These are phyloP conservation scores for Penicillium macrosclerotiorum DNA, from an alignment of 495 filamentous ascomycete genomes.

Conservation along the genomic window DNA sequence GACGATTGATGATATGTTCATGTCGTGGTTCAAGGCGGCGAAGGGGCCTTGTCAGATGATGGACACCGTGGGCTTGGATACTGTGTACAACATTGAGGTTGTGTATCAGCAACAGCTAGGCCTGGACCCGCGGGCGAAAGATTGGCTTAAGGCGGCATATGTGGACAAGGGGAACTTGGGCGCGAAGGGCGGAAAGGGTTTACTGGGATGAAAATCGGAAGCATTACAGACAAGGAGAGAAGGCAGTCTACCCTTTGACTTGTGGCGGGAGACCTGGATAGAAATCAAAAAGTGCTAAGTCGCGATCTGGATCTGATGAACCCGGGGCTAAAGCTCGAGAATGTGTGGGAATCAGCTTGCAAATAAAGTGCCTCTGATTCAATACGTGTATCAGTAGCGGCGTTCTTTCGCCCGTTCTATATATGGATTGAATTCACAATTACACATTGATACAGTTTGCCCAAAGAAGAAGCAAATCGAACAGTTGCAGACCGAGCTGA, in stretches of 20 bases:
- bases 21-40: slow-evolving; percentile 43
- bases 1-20: slow-evolving; percentile 45
- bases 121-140: slow-evolving; percentile 12
- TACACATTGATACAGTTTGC: background rate
- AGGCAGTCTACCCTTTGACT: too few relatives aligned
- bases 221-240: too few relatives aligned
- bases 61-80: slow-evolving; percentile 50
- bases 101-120: slow-evolving; percentile 30
- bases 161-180: slow-evolving; percentile 40
- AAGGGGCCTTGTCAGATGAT: slow-evolving; percentile 48
- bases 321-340: too few relatives aligned
- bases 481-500: too few relatives aligned
- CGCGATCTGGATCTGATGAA: too few relatives aligned
- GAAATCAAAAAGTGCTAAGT: too few relatives aligned
- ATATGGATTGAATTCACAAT: background rate
- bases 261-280: too few relatives aligned
- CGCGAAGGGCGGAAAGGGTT: slow-evolving; percentile 30
- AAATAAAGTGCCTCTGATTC: too few relatives aligned
- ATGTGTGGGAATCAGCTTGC: too few relatives aligned
- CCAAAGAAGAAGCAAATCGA: too few relatives aligned
- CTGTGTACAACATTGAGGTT: slow-evolving; percentile 36
- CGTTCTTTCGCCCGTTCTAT: background rate
- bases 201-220: slow-evolving; percentile 15
- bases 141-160: slow-evolving; percentile 41
- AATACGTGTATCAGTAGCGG: too few relatives aligned